Conservation (phyloP, 768 basidiomycete genomes). For the Trametes maxima region DNA sequence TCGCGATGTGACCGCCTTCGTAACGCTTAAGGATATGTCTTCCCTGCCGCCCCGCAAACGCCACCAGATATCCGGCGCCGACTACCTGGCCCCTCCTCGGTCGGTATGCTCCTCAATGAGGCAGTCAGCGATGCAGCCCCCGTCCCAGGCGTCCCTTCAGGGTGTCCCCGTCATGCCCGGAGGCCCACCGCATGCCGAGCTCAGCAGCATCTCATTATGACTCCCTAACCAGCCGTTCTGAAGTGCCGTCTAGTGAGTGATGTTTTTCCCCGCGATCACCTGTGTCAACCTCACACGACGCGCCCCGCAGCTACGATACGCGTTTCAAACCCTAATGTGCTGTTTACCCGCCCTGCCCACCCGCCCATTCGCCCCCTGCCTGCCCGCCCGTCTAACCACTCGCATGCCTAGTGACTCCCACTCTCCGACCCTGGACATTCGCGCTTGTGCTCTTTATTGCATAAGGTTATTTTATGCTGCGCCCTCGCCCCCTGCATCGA, state of each 20-base stretch:
- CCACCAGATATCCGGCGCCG: constrained; percentile 27
- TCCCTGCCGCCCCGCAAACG: constrained; percentile 31
- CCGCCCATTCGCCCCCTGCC: neutral
- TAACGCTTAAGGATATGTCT: constrained; percentile 30
- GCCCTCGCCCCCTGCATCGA: constrained; percentile 4
- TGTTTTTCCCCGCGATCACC: neutral
- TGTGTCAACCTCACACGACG: constrained; percentile 2
- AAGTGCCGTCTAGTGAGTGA: neutral
- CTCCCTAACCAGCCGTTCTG: constrained; percentile 2
- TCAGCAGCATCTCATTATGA: constrained; percentile 22
- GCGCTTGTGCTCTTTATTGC: constrained; percentile 17
- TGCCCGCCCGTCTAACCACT: neutral
- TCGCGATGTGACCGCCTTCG: constrained; percentile 10
- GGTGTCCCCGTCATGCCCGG: constrained; percentile 17
- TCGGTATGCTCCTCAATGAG: constrained; percentile 26
- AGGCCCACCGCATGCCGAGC: constrained; percentile 17
- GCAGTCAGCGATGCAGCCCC: constrained; percentile 19
- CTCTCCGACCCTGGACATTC: constrained; percentile 6
- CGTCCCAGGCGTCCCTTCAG: constrained; percentile 13
- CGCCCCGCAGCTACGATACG: constrained; percentile 10
- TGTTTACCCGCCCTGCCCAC: neutral
- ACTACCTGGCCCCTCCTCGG: constrained; percentile 22
- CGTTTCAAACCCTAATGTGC: constrained; percentile 16
- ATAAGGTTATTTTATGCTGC: constrained; percentile 24
- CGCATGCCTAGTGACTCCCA: neutral